Evolutionary conservation across 331 rosid species (phyloP).

Genomic region (Malus hybrid): DNA sequence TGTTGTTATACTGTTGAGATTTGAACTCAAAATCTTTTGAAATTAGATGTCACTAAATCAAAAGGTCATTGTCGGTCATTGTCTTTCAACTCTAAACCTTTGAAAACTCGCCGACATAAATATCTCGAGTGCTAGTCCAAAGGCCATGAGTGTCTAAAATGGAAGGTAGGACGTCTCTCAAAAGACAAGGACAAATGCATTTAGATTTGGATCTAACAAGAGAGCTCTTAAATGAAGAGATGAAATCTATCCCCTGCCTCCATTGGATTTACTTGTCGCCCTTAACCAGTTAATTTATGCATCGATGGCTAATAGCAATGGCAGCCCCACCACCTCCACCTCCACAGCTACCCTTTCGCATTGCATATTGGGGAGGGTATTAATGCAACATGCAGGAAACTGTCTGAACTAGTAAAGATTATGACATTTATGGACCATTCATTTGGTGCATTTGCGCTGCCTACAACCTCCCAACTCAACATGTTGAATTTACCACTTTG

Average conservation of each 20-base stretch:
- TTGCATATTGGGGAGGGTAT: neutral
- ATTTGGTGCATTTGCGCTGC: neutral
- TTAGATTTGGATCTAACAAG: neutral
- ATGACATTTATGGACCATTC: neutral
- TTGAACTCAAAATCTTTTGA: neutral
- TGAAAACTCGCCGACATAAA: neutral
- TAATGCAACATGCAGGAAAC: neutral
- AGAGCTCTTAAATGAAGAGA: neutral
- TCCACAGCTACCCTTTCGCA: neutral
- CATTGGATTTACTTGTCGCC: neutral
- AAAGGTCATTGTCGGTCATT: neutral
- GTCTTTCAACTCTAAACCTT: neutral
- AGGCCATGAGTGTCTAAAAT: neutral
- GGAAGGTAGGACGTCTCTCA: neutral
- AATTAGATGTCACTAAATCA: neutral
- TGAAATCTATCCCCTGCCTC: too few species aligned
- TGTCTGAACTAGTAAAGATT: neutral
- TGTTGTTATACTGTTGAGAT: neutral
- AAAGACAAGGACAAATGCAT: neutral
- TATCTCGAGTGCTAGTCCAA: neutral
- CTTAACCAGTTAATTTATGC: neutral
- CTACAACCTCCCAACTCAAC: neutral
- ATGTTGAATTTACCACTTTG: neutral
- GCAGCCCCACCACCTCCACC: constrained; percentile 1
- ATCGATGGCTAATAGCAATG: neutral